phyloP scores from a whole-genome alignment of 495 filamentous ascomycete species.

The Acidiella bohemica region DNA sequence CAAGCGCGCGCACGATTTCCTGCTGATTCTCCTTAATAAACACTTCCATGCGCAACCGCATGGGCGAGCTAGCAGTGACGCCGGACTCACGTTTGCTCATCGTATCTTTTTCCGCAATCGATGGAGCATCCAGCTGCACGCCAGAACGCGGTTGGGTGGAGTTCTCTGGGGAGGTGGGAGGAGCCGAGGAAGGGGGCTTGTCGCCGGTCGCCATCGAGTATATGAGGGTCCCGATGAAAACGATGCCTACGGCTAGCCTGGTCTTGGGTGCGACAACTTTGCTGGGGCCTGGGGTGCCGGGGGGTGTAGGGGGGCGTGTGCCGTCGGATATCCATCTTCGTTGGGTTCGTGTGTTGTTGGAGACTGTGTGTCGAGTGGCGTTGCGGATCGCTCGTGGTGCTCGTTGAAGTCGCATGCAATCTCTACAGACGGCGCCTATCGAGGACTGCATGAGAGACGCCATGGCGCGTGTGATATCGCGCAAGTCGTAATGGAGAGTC shows the following conservation, averaged over 20 bases:
- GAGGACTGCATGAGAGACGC: too few species aligned
- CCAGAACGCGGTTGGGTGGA: not conserved
- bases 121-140: conserved; percentile 36
- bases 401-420: too few species aligned
- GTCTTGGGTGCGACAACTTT: conserved; percentile 23
- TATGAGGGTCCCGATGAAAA: conserved; percentile 47
- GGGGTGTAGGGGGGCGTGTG: conserved; percentile 9
- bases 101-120: conserved; percentile 61
- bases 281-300: conserved; percentile 6
- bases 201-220: conserved; percentile 47
- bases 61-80: conserved; percentile 62
- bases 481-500: too few species aligned
- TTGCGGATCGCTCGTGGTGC: too few species aligned
- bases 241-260: conserved; percentile 45
- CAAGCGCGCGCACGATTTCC: conserved; percentile 67
- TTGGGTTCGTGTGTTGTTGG: too few species aligned
- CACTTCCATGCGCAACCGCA: conserved; percentile 94
- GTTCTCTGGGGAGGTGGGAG: not conserved
- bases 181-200: conserved; percentile 19
- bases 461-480: too few species aligned
- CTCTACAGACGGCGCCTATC: too few species aligned
- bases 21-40: conserved; percentile 87
- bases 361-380: too few species aligned
- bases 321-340: conserved; percentile 18
- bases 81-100: conserved; percentile 52